Base-by-base conservation (phyloP, 192 early-diverging fungal genomes). In the Backusella australiensis region DNA sequence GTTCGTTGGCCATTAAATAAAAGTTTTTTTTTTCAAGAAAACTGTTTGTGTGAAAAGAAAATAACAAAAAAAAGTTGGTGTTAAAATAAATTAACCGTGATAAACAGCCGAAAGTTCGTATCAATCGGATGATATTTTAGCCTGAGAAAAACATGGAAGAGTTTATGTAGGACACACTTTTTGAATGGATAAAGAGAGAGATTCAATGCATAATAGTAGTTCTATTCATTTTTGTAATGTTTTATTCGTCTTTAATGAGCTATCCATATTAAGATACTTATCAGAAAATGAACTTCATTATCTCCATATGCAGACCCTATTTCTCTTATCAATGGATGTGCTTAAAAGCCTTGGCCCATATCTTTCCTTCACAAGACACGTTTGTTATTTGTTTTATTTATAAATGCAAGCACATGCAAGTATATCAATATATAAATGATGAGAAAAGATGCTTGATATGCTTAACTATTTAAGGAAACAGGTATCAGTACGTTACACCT, bases 1-100 rank as follows among this genome's bases (percentile, higher is more conserved):
- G 87, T 70, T 88, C 56, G 56, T 59, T 59, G 56, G 56, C 56
- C 56, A 59, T 59, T 59, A 49, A 49, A 12, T 9, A 12, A 49
- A 19, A 19, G 15, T 32, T 32, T 23, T 32, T 32, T 49, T n/a
- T 1, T 19, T 17, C 4, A 49, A 49, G 4, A 49, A 49, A 49
- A 49, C 17, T n/a, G 46, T 49, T 49, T 49, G 46, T 59, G 11
- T 59, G 1, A 59, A 56, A 21, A 26, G 21, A 59, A 59, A 59
- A 59, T 26, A 26, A 59, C 23, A 56, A 56, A 56, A 56, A 56
- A n/a, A 23, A 21, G n/a, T 11, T 14, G 42, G 4, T 17, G 42
- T 44, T 44, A 49, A 49, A 49, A 19, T 49, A 49, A 49, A 15
- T 49, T 49, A n/a, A 49, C 46, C 46, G 46, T 17, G 15, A n/a